A percentile compares a stretch with the other conserved stretches of the same genome.
These are phyloP conservation scores for Solanum appendiculatum DNA, from an alignment of 257 asterid genomes.

Conservation along the genomic window DNA sequence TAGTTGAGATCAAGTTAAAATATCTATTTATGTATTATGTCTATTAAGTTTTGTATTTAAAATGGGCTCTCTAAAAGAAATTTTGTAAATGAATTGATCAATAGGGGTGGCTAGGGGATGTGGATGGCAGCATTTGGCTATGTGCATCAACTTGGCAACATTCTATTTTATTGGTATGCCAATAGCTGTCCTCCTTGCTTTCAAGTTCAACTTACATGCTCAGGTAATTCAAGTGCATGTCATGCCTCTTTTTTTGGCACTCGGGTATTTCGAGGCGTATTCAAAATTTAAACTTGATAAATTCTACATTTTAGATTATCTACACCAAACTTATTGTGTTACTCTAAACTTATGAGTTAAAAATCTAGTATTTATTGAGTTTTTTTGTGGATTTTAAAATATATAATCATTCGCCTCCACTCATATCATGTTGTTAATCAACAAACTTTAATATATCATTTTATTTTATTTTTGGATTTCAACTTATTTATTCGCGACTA, in stretches of 20 bases:
- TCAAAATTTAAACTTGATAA: background rate
- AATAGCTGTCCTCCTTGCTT: constrained; percentile 45
- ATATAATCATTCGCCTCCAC: background rate
- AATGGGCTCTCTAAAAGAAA: background rate
- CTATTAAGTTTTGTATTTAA: background rate
- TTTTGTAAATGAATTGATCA: background rate
- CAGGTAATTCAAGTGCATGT: constrained; percentile 26
- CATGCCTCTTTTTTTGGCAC: background rate
- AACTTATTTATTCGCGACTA: background rate
- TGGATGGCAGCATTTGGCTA: constrained; percentile 66
- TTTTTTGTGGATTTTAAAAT: background rate
- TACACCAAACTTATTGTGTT: background rate
- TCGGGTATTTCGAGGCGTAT: accelerated
- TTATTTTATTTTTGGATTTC: background rate
- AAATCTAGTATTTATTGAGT: background rate
- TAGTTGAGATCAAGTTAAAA: background rate
- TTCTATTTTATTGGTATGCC: constrained; percentile 66
- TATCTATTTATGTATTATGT: too few species aligned
- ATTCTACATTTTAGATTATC: background rate
- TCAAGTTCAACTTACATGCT: constrained; percentile 42
- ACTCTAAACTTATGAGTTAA: background rate
- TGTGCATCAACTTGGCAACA: constrained; percentile 46
- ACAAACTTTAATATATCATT: background rate
- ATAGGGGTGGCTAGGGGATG: constrained; percentile 80
- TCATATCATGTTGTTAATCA: background rate